Base-by-base conservation (phyloP, 345 rosid species). In the Eucalyptus guilfoylei region DNA sequence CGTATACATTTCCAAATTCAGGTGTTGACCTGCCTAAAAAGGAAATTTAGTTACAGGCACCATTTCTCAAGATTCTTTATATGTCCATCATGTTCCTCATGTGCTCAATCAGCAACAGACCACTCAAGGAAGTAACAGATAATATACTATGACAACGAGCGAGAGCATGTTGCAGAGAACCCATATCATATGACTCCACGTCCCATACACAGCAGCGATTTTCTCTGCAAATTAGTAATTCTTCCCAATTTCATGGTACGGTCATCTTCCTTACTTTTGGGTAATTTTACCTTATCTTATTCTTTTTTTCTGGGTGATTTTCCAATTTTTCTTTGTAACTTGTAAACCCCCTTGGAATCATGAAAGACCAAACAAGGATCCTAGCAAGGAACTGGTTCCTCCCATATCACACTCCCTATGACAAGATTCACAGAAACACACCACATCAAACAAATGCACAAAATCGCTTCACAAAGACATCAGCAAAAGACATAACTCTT, bases 221-320 rank as follows among this genome's bases (percentile, higher is more conserved):
- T 17, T 67, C 12, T 67, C 34, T 67, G 80, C 17, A 32, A 15
- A 32, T 15, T 4, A 67, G 80, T n/a, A 4, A 8, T 32, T 67
- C 80, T 67, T 5, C 40, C 2, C 80, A 32, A n/a, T 67, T n/a
- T 67, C 80, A 1, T 32, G 40, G 80, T 32, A 67, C 80, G 0
- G 11, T 32, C 42, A 67, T 32, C 19, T 16, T 69, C 76, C 42
- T 69, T 32, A 5, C 80, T 32, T 4, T 16, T 69, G 23, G 80
- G 80, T 15, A 34, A 32, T 67, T 67, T 32, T 3, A 2, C 42
- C 42, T 15, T 67, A 0, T 15, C 4, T 67, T 32, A 67, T 32
- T 8, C 21, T 14, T 60, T 11, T 11, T 24, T 11, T 11, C n/a
- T 8, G 9, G 5, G 40, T 32, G 0, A 1, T n/a, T 32, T 67